Evolutionary conservation across 352 stramenopile genomes (phyloP).

Genomic region (Stramenopiles sp.): DNA sequence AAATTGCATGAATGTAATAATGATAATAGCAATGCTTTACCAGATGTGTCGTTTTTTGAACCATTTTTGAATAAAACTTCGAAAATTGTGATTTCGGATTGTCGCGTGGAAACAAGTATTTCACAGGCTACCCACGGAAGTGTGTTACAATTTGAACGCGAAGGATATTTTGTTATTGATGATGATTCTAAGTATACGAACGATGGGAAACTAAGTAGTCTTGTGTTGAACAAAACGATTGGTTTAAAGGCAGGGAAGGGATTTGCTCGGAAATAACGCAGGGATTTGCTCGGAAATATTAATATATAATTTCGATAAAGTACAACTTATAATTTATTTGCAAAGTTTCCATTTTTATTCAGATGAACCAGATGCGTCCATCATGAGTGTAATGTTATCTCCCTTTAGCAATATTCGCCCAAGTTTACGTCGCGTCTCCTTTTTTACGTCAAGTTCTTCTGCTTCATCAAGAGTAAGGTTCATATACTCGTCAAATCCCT

Average conservation of each 20-base stretch:
- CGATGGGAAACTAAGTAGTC: no score
- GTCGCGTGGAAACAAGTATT: constrained; percentile 40
- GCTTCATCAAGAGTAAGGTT: constrained; percentile 95
- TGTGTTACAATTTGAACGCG: constrained; percentile 70
- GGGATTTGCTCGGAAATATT: no score
- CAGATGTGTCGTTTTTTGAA: no score
- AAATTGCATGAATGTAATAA: constrained; percentile 36
- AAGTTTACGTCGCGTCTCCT: constrained; percentile 14
- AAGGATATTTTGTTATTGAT: constrained; percentile 87
- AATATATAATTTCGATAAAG: no score
- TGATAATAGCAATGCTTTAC: constrained; percentile 21
- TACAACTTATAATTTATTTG: no score
- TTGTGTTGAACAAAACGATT: no score
- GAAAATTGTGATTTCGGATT: constrained; percentile 30
- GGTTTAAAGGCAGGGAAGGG: no score
- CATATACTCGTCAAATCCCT: constrained; percentile 94
- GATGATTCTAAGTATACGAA: no score
- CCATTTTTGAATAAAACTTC: constrained; percentile 29
- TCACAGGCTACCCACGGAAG: constrained; percentile 2
- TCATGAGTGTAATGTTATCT: constrained; percentile 96
- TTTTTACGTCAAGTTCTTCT: constrained; percentile 48
- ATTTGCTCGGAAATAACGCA: no score
- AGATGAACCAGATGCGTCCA: constrained; percentile 26
- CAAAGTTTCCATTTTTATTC: no score
- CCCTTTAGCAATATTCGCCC: constrained; percentile 94